Evolutionary conservation across 257 asterid genomes (phyloP).

Genomic region (Solanum pennellii): DNA sequence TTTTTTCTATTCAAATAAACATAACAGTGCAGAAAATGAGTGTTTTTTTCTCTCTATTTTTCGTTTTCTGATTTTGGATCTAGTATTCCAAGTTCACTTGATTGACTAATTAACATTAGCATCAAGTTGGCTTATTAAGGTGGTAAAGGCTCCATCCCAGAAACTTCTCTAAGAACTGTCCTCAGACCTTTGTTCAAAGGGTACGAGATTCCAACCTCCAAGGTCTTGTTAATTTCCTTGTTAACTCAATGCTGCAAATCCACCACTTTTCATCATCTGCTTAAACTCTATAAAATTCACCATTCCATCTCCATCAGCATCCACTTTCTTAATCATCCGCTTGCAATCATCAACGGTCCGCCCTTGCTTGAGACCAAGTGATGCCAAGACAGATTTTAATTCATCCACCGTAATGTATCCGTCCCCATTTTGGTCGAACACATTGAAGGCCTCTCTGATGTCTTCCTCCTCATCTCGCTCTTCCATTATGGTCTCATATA

Average conservation of each 20-base stretch:
- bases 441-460: conserved; percentile 1
- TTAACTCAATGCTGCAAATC: conserved; percentile 1
- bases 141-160: not conserved
- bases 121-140: not conserved
- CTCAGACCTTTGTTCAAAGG: not conserved
- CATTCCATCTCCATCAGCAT: not conserved
- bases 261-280: conserved; percentile 8
- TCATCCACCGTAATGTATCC: conserved; percentile 1
- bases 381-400: not conserved
- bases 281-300: conserved; percentile 4
- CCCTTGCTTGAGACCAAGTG: conserved; percentile 7
- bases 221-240: not conserved
- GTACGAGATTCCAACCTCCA: not conserved
- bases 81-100: not conserved
- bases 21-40: not conserved
- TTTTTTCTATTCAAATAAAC: not conserved
- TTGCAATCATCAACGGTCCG: not conserved
- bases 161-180: not conserved
- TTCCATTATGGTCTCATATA: conserved; percentile 7
- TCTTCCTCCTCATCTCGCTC: conserved; percentile 2
- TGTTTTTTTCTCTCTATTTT: not conserved
- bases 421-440: conserved; percentile 1
- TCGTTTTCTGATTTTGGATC: not conserved
- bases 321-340: conserved; percentile 1
- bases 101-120: not conserved